Evolutionary conservation across 192 early-diverging fungal genomes (phyloP).

Genomic region (Backusella tuberculispora): DNA sequence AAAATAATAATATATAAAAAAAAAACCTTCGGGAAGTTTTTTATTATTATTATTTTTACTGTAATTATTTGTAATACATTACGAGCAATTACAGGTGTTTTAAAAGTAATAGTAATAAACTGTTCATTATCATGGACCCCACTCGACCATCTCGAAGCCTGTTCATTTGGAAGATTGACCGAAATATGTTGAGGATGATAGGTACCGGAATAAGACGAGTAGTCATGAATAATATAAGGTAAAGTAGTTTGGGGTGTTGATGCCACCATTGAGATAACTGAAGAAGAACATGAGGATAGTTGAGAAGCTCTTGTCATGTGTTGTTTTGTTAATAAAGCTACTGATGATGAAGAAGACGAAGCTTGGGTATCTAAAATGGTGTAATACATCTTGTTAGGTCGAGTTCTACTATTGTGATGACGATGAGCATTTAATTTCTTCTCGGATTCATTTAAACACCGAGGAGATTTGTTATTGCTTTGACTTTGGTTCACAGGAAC

Average conservation of each 20-base stretch:
- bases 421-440: background rate
- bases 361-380: constrained; percentile 15
- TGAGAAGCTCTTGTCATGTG: constrained; percentile 4
- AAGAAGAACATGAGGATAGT: background rate
- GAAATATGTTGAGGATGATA: constrained; percentile 88
- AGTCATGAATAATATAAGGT: constrained; percentile 68
- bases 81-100: constrained; percentile 81
- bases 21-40: background rate
- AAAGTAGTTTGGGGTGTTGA: background rate
- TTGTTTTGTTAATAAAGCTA: constrained; percentile 1
- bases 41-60: constrained; percentile 29
- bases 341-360: background rate
- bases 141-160: constrained; percentile 90
- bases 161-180: constrained; percentile 82
- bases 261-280: background rate
- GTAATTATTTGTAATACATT: constrained; percentile 37
- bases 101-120: constrained; percentile 85
- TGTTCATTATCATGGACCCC: constrained; percentile 87
- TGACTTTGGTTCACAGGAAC: background rate
- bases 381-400: constrained; percentile 8
- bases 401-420: constrained; percentile 2
- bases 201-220: constrained; percentile 80
- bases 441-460: background rate
- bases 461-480: constrained; percentile 1
- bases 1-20: constrained; percentile 8